These are phyloP conservation scores for Pancytospora philotis DNA, from an alignment of 371 early-diverging fungal genomes.

Conservation along the genomic window DNA sequence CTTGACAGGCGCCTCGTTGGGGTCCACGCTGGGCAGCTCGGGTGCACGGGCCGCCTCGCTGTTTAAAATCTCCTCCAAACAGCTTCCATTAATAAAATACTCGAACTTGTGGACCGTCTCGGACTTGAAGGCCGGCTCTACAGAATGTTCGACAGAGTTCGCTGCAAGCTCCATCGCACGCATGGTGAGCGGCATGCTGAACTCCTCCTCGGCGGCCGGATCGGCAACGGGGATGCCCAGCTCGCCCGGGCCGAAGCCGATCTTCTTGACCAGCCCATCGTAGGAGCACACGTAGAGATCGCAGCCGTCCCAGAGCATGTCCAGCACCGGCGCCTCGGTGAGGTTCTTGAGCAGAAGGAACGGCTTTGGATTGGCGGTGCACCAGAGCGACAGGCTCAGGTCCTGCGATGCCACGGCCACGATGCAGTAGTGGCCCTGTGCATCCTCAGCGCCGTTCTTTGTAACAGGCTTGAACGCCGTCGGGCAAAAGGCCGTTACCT, in stretches of 20 bases:
- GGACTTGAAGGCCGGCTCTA: neutral
- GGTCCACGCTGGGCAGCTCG: too few relatives aligned
- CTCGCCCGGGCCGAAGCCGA: constrained; percentile 44
- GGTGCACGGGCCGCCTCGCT: too few relatives aligned
- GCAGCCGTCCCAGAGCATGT: constrained; percentile 55
- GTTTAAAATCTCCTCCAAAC: too few relatives aligned
- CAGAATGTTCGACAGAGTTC: too few relatives aligned
- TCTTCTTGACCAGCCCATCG: constrained; percentile 54
- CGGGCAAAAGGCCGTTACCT: constrained; percentile 23
- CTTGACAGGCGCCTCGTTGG: neutral
- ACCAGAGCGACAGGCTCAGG: constrained; percentile 55
- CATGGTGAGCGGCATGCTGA: constrained; percentile 10
- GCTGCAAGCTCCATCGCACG: constrained; percentile 14
- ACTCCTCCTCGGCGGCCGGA: constrained; percentile 2
- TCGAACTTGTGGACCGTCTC: neutral
- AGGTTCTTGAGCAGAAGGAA: constrained; percentile 58
- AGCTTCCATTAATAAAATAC: neutral
- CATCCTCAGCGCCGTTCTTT: neutral
- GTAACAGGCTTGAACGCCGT: constrained; percentile 43
- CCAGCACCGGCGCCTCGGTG: constrained; percentile 51
- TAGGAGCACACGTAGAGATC: constrained; percentile 51
- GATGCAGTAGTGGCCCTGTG: constrained; percentile 32
- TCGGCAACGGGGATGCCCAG: constrained; percentile 38
- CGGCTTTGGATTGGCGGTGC: constrained; percentile 44
- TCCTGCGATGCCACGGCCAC: constrained; percentile 58